Percentiles rank a stretch among this genome's conserved stretches.
These are phyloP conservation scores for Boletus barrowsii DNA, from an alignment of 768 basidiomycete genomes.

Conservation along the genomic window DNA sequence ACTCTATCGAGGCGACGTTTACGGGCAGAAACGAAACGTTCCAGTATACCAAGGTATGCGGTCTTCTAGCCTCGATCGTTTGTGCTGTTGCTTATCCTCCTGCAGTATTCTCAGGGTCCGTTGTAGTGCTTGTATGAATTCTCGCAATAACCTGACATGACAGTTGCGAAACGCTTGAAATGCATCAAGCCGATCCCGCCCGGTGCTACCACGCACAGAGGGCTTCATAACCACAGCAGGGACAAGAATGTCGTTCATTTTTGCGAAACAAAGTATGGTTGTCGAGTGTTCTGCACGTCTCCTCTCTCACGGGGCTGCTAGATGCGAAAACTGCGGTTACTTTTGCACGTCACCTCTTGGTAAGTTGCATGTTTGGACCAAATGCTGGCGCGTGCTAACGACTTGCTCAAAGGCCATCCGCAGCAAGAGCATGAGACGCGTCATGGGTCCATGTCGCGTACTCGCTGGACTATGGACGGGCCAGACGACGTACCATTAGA, in stretches of 20 bases:
- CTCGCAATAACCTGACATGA: neutral
- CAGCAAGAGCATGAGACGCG: slow-evolving; percentile 61
- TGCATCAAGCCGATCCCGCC: slow-evolving; percentile 48
- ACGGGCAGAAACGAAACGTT: slow-evolving; percentile 58
- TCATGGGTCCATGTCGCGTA: slow-evolving; percentile 61
- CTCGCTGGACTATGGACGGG: slow-evolving; percentile 55
- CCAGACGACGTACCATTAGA: slow-evolving; percentile 49
- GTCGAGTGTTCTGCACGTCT: neutral
- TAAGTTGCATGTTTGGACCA: slow-evolving; percentile 19
- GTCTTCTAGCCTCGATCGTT: neutral
- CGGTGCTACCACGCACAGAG: slow-evolving; percentile 42
- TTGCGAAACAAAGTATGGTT: slow-evolving; percentile 45
- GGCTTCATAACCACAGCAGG: slow-evolving; percentile 46
- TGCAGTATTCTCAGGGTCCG: slow-evolving; percentile 54
- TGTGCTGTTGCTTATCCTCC: neutral
- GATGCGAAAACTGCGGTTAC: slow-evolving; percentile 56
- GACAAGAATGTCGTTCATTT: slow-evolving; percentile 49
- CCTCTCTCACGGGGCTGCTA: slow-evolving; percentile 13
- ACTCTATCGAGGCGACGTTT: slow-evolving; percentile 61
- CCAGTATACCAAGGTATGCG: slow-evolving; percentile 57
- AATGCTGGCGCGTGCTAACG: neutral
- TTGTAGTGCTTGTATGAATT: neutral
- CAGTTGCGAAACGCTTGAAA: slow-evolving; percentile 49
- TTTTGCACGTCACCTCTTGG: slow-evolving; percentile 57
- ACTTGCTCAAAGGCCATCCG: slow-evolving; percentile 42